Percentiles rank a stretch among this genome's conserved stretches.
phyloP scores from a whole-genome alignment of 768 basidiomycete genomes.

The Neoboletus subvelutipes region DNA sequence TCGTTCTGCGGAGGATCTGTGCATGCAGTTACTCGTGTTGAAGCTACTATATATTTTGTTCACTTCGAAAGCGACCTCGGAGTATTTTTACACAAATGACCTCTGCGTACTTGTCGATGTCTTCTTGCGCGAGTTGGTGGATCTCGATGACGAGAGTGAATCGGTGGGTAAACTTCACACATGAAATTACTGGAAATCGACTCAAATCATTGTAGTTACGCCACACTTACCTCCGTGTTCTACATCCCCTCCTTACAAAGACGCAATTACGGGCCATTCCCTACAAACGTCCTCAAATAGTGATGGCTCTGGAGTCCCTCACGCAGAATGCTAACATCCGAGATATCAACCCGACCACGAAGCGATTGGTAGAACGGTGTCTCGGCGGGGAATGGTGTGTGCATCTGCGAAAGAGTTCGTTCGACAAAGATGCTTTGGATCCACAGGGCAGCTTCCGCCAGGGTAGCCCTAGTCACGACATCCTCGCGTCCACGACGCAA shows the following conservation, averaged over 20 bases:
- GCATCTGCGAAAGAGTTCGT: conserved; percentile 49
- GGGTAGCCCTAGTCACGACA: conserved; percentile 46
- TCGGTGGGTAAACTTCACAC: conserved; percentile 54
- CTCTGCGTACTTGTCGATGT: conserved; percentile 95
- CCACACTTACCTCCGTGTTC: conserved; percentile 94
- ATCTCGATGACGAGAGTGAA: conserved; percentile 92
- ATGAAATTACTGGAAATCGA: neutral
- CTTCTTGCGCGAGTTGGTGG: conserved; percentile 89
- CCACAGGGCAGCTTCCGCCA: conserved; percentile 33
- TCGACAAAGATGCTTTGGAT: conserved; percentile 28
- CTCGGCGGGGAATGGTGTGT: conserved; percentile 86
- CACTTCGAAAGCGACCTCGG: conserved; percentile 87
- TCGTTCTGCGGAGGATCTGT: conserved; percentile 84
- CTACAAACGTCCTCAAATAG: conserved; percentile 91
- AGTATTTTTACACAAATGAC: conserved; percentile 99
- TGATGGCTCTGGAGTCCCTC: conserved; percentile 76
- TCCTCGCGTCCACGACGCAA: conserved; percentile 39
- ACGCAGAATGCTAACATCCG: conserved; percentile 72
- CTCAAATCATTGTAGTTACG: conserved; percentile 56
- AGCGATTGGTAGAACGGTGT: conserved; percentile 89
- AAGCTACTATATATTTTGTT: conserved; percentile 95
- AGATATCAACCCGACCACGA: conserved; percentile 84
- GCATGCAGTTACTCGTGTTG: conserved; percentile 91
- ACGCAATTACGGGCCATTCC: conserved; percentile 84
- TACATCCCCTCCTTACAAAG: conserved; percentile 92